Base-by-base conservation (phyloP, 2,329 filamentous ascomycete genomes). In the Arthrobotrys iridis region DNA sequence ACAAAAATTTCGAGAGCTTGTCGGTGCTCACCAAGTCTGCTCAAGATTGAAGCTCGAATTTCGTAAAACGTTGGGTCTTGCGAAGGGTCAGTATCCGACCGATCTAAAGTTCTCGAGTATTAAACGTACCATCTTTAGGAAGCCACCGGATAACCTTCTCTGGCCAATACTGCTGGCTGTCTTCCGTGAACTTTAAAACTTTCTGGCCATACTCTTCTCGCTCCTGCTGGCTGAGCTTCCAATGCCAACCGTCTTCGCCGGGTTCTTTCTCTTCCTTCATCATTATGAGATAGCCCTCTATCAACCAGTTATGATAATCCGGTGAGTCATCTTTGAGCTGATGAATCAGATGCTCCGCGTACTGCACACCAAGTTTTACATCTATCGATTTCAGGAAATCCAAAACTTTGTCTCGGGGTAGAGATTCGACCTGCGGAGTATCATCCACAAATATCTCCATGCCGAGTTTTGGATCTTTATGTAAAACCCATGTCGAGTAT, bases 1-100 rank as follows among this genome's bases (percentile, higher is more conserved):
- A 98, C 94, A 81, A 97, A 99, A 60, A 99, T 97, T 81, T 95
- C 91, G n/a, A 99, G 84, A 0, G 95, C 95, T 82, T 98, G 93
- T 81, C 93, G 93, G 83, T 99, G 93, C 79, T 94, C 91, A 4
- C 92, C 93, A 92, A 98, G 97, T 79, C 95, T 96, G 82, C 92
- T 93, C 40, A 98, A 87, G 18, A 98, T 90, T 46, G 98, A 90
- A 4, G 95, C 95, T 76, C 94, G 89, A 1, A 93, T 89, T 81
- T 98, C 94, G 82, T 91, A 96, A 80, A 97, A 97, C 1, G 88
- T 86, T 0, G 93, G 85, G 81, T 97, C 93, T 94, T 77, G 4
- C 45, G 73, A 79, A 10, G 79, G 76, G 33, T 55, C 3, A 52
- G 46, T 35, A 20, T 78, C 35, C n/a, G n/a, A n/a, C n/a, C n/a